These are phyloP conservation scores for Saturnispora hagleri DNA, from an alignment of 805 yeast species.

Conservation along the genomic window DNA sequence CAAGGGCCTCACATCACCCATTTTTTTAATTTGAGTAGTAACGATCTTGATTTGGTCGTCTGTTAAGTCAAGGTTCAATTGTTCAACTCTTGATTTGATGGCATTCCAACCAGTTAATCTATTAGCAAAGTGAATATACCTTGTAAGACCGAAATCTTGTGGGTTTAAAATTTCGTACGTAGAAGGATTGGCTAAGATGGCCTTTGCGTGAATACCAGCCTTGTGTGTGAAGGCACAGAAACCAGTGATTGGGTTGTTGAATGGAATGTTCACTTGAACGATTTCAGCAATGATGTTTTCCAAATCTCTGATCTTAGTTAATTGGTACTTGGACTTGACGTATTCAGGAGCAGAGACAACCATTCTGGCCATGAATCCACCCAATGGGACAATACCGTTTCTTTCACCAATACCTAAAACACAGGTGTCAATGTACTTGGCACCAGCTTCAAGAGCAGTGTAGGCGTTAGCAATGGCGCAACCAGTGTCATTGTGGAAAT, in stretches of 20 bases:
- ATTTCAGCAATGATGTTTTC: slow-evolving; percentile 53
- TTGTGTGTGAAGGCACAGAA: slow-evolving; percentile 58
- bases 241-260: slow-evolving; percentile 56
- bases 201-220: slow-evolving; percentile 58
- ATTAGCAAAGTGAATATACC: slow-evolving; percentile 53
- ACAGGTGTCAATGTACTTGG: slow-evolving; percentile 48
- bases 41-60: slow-evolving; percentile 52
- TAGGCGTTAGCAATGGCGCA: slow-evolving; percentile 58
- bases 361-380: slow-evolving; percentile 57
- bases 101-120: slow-evolving; percentile 59
- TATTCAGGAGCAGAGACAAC: slow-evolving; percentile 52
- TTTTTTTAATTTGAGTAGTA: slow-evolving; percentile 43
- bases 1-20: slow-evolving; percentile 53
- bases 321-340: slow-evolving; percentile 48
- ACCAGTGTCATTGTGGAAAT: slow-evolving; percentile 56
- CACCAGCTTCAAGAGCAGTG: slow-evolving; percentile 56
- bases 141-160: slow-evolving; percentile 49
- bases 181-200: slow-evolving; percentile 54
- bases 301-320: slow-evolving; percentile 46
- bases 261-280: slow-evolving; percentile 50
- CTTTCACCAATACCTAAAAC: slow-evolving; percentile 57
- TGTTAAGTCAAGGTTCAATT: slow-evolving; percentile 44
- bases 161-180: slow-evolving; percentile 53
- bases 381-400: slow-evolving; percentile 54
- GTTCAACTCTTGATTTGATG: slow-evolving; percentile 52